A percentile compares a stretch with the other conserved stretches of the same genome.
Conservation (phyloP, 192 early-diverging fungal species). For the Diversispora epigaea region DNA sequence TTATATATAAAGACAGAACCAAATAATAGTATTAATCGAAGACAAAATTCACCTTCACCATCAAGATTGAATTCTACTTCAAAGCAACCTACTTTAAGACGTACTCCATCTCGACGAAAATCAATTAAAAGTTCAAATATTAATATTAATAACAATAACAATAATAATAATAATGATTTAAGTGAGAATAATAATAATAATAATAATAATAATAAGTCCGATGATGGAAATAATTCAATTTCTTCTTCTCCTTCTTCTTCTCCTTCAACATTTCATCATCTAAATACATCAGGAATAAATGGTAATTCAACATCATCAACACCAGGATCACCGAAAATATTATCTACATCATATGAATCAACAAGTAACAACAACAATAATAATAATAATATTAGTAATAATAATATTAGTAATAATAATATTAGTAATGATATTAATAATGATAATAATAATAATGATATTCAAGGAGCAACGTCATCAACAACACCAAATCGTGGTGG, state of each 20-base stretch:
- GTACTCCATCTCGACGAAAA: conserved; percentile 16
- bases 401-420: too few species aligned
- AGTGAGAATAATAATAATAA: not conserved
- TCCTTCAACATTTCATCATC: too few species aligned
- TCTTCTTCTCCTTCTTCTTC: conserved; percentile 25
- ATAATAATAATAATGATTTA: not conserved
- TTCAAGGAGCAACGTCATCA: conserved; percentile 20
- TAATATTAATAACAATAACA: too few species aligned
- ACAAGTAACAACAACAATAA: not conserved
- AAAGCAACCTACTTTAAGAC: conserved; percentile 6
- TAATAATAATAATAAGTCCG: not conserved
- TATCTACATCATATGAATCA: conserved; percentile 23
- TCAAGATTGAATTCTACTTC: not conserved
- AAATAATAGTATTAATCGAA: not conserved
- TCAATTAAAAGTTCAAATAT: conserved; percentile 9
- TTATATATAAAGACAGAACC: conserved; percentile 11
- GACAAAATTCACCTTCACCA: conserved; percentile 18
- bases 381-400: too few species aligned
- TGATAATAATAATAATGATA: too few species aligned
- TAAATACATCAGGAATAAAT: conserved; percentile 19
- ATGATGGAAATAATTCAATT: conserved; percentile 36
- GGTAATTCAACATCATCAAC: conserved; percentile 28
- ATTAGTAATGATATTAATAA: too few species aligned
- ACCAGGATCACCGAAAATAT: conserved; percentile 26
- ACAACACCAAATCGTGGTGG: conserved; percentile 15